phyloP scores from a whole-genome alignment of 768 basidiomycete species.

The Paxillus ammoniavirescens region DNA sequence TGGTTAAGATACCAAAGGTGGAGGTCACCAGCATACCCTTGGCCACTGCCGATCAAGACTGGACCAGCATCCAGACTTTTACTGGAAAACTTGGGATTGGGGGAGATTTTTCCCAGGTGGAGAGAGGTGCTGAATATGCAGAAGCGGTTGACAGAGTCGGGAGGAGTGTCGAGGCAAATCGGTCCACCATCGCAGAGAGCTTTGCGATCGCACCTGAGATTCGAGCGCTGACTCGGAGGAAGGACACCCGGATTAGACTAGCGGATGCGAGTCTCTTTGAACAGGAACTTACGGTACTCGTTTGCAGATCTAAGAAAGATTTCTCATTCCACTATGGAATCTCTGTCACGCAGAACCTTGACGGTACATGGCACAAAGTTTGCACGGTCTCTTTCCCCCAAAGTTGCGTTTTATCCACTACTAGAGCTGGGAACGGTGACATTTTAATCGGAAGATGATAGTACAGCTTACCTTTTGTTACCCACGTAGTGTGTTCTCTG shows the following conservation, averaged over 20 bases:
- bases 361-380: conserved; percentile 7
- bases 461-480: no score
- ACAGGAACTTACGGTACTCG: neutral
- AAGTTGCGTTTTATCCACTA: neutral
- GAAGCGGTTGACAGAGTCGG: neutral
- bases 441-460: conserved; percentile 6
- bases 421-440: neutral
- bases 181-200: neutral
- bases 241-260: neutral
- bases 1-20: neutral
- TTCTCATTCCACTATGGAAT: conserved; percentile 9
- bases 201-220: neutral
- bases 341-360: neutral
- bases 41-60: neutral
- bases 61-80: neutral
- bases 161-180: conserved; percentile 4
- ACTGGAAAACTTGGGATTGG: neutral
- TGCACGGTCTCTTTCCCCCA: conserved; percentile 8
- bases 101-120: neutral
- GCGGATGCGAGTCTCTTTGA: conserved; percentile 8
- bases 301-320: conserved; percentile 10
- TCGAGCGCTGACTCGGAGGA: neutral
- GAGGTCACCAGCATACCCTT: neutral
- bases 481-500: no score
- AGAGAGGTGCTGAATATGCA: neutral